Evolutionary conservation across 1,139 yeast genomes (phyloP), one percentile per base, ranked within the genome.

Genomic region (Wickerhamomyces sp.): DNA sequence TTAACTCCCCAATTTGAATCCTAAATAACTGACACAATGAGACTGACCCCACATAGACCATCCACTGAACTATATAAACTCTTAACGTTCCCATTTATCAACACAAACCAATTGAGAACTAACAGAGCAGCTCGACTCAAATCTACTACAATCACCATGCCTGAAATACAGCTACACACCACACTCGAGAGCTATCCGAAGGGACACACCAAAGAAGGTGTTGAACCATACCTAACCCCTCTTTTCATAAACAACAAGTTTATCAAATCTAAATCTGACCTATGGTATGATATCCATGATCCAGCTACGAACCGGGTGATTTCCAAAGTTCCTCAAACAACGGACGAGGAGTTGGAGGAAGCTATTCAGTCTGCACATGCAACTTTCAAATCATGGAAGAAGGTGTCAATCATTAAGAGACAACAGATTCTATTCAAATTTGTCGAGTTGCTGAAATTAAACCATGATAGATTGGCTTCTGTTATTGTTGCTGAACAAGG

Each of bases 401-500:
- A 70, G 41, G 70, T 75, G 38, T 70, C 84, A 27, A 64, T 81
- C 23, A 73, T 82, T 54, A 71, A 72, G 46, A 72, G 89, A 53
- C 91, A 82, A 60, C 86, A 83, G 41, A 72, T 78, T 46, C 80
- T 83, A 15, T 82, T 82, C 67, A 78, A 77, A 55, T 75, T 77
- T 54, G 88, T 78, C 11, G 75, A 72, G 49, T 67, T 82, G 44
- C 70, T 82, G 50, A 71, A 80, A 42, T 70, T 67, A 41, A 77
- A 81, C 60, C 76, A 80, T 78, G 88, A 82, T 59, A 58, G 84
- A 40, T 61, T 82, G 28, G 89, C 89, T 2, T 68, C 76, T 13
- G 70, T 77, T 42, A 82, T 82, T 56, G 86, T 82, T 27, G 68
- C 78, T 52, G 89, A 82, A 59, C 88, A 82, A 59, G 89, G 89